A percentile compares a stretch with the other conserved stretches of the same genome.
Conservation (phyloP, 1,139 yeast species). For the Pichia sp. region DNA sequence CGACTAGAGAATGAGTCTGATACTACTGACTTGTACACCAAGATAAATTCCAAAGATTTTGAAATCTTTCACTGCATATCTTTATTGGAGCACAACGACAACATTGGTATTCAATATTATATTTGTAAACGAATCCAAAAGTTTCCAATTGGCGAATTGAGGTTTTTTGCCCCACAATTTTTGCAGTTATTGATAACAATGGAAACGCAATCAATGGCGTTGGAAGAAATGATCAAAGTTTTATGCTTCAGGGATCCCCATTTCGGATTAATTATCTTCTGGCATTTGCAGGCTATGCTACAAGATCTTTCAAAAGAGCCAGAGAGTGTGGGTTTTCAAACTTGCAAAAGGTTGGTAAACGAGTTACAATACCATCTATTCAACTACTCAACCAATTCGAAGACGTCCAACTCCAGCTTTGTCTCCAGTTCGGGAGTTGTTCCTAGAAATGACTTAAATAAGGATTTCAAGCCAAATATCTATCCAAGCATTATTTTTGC, state of each 20-base stretch:
- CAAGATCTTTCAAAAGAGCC: constrained; percentile 41
- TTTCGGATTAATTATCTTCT: constrained; percentile 75
- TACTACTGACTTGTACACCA: constrained; percentile 15
- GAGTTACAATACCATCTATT: constrained; percentile 76
- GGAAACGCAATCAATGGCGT: constrained; percentile 89
- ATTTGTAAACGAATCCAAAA: constrained; percentile 61
- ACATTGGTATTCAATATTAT: constrained; percentile 75
- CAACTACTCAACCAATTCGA: constrained; percentile 38
- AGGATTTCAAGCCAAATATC: constrained; percentile 70
- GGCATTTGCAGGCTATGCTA: constrained; percentile 85
- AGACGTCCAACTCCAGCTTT: constrained; percentile 24
- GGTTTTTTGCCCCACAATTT: constrained; percentile 87
- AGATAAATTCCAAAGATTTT: constrained; percentile 49
- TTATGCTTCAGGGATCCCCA: constrained; percentile 75
- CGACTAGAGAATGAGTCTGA: neutral
- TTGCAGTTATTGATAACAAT: constrained; percentile 76
- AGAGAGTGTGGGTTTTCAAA: constrained; percentile 60
- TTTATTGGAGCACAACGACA: constrained; percentile 56
- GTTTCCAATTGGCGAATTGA: constrained; percentile 60
- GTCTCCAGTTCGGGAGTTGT: constrained; percentile 31
- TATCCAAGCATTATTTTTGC: constrained; percentile 68
- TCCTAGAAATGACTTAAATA: constrained; percentile 24
- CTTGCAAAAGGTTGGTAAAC: constrained; percentile 73
- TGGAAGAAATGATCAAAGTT: constrained; percentile 72
- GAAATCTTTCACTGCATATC: constrained; percentile 65